Percentiles rank a stretch among this genome's conserved stretches.
phyloP scores from a whole-genome alignment of 116 monocot genomes.

The Posidonia oceanica region DNA sequence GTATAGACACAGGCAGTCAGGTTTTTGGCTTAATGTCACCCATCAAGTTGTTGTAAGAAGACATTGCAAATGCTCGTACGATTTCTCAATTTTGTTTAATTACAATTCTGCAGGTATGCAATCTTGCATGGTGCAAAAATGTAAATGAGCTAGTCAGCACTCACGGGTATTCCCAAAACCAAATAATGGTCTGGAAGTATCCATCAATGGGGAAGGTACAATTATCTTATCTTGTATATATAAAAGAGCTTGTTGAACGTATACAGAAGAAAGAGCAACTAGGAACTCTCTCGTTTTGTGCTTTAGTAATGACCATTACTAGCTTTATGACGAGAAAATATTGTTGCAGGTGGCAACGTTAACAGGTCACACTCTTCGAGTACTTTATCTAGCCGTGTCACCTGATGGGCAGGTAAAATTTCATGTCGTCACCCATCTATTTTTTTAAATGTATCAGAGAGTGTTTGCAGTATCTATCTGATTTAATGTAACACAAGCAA shows the following conservation, averaged over 20 bases:
- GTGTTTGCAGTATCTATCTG: neutral
- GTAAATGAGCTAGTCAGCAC: constrained; percentile 92
- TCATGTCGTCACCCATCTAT: neutral
- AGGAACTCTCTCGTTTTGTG: too few relatives aligned
- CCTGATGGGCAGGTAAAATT: constrained; percentile 52
- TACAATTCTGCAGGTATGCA: constrained; percentile 55
- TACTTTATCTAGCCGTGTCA: constrained; percentile 77
- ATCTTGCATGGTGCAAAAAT: constrained; percentile 88
- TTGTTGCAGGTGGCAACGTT: constrained; percentile 61
- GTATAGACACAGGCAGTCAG: constrained; percentile 83
- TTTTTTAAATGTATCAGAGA: too few relatives aligned
- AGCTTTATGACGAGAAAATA: neutral
- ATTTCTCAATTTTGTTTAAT: neutral
- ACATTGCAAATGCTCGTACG: neutral
- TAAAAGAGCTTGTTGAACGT: too few relatives aligned
- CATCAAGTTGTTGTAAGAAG: neutral
- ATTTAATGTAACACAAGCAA: neutral
- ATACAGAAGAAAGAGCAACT: too few relatives aligned
- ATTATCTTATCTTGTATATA: neutral
- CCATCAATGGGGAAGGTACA: constrained; percentile 84
- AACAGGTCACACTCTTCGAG: constrained; percentile 73
- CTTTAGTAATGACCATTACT: neutral
- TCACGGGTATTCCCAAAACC: constrained; percentile 96
- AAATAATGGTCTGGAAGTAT: constrained; percentile 98
- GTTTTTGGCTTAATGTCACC: constrained; percentile 9